These are phyloP conservation scores for Stentor coeruleus DNA, from an alignment of 73 alveolate genomes.

Conservation along the genomic window DNA sequence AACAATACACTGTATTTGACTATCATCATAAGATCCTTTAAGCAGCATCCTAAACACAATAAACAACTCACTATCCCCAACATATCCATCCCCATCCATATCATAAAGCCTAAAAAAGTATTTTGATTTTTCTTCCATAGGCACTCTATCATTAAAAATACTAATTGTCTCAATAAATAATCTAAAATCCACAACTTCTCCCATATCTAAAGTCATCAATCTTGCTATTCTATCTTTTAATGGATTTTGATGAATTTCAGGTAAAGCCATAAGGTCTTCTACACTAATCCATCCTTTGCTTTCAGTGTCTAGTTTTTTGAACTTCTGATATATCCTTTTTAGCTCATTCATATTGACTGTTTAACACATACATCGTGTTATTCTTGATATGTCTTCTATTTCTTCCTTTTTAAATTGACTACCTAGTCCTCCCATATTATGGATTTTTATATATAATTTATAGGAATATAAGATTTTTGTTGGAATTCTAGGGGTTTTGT, in stretches of 20 bases:
- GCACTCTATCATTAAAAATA: constrained; percentile 51
- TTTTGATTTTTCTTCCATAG: constrained; percentile 53
- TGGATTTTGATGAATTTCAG: constrained; percentile 79
- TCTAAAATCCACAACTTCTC: constrained; percentile 61
- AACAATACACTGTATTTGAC: constrained; percentile 61
- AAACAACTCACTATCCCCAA: constrained; percentile 63
- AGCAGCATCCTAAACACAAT: constrained; percentile 55
- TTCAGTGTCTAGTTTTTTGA: constrained; percentile 52
- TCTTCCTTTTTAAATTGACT: neutral
- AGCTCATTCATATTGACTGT: constrained; percentile 55
- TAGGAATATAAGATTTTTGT: too few species aligned
- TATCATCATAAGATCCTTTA: constrained; percentile 48
- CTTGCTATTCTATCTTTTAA: constrained; percentile 68
- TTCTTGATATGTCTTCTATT: neutral
- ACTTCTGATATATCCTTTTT: constrained; percentile 61
- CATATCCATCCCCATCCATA: constrained; percentile 75
- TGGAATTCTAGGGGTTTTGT: too few species aligned
- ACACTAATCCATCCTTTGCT: constrained; percentile 71
- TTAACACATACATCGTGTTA: neutral
- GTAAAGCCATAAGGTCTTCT: constrained; percentile 63
- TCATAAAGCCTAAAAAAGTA: constrained; percentile 69
- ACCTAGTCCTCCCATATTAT: constrained; percentile 17
- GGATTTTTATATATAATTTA: too few species aligned
- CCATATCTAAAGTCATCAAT: constrained; percentile 46
- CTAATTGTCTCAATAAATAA: constrained; percentile 67